Percentiles rank a stretch among this genome's conserved stretches.
Conservation (phyloP, 2,329 filamentous ascomycete species). For the Incumbomyces delicatus region DNA sequence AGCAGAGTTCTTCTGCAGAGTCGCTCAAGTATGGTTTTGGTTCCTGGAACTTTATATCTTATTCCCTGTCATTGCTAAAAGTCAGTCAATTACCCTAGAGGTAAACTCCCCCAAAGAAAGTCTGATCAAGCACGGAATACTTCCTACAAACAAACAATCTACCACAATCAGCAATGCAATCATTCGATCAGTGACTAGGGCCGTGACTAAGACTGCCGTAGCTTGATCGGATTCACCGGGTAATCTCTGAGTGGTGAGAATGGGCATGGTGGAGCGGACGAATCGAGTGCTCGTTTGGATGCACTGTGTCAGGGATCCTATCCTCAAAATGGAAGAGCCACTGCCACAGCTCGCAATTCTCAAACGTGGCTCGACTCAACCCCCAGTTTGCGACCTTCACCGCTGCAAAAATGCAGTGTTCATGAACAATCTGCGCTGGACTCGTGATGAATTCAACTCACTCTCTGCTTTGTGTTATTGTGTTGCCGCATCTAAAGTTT, state of each 20-base stretch:
- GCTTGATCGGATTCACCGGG: not conserved
- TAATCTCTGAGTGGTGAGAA: not conserved
- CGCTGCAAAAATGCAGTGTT: too few relatives aligned
- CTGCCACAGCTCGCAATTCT: too few relatives aligned
- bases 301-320: not conserved
- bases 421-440: too few relatives aligned
- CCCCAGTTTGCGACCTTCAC: too few relatives aligned
- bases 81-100: not conserved
- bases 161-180: not conserved
- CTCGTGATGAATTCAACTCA: too few relatives aligned
- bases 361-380: too few relatives aligned
- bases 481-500: too few relatives aligned
- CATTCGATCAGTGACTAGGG: not conserved
- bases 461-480: too few relatives aligned
- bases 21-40: not conserved
- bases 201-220: conserved; percentile 3
- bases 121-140: not conserved
- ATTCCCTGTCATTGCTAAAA: conserved; percentile 1
- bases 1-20: not conserved
- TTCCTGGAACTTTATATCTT: conserved; percentile 4
- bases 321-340: not conserved
- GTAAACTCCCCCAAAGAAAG: not conserved
- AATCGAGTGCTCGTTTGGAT: not conserved
- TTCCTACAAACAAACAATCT: not conserved
- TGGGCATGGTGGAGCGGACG: too few relatives aligned